These are phyloP conservation scores for Penicillium sp. DNA, from an alignment of 2,329 filamentous ascomycete genomes.

Conservation along the genomic window DNA sequence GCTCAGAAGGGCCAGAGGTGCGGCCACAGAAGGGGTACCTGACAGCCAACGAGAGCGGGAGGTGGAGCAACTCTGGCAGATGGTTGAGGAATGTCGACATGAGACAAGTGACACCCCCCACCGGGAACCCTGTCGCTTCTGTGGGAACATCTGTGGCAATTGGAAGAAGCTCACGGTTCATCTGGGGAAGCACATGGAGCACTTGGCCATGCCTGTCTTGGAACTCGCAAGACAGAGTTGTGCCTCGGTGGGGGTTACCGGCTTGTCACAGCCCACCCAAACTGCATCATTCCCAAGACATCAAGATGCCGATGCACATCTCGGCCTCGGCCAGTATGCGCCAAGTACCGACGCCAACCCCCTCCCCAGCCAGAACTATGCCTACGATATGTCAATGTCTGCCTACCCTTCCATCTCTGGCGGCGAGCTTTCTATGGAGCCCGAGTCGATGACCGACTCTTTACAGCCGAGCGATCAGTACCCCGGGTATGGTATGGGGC, in stretches of 20 bases:
- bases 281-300: slow-evolving; percentile 7
- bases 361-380: slow-evolving; percentile 6
- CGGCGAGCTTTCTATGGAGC: slow-evolving; percentile 25
- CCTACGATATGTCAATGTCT: slow-evolving; percentile 10
- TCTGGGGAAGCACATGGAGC: slow-evolving; percentile 89
- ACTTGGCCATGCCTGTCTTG: slow-evolving; percentile 76
- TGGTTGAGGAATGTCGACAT: slow-evolving; percentile 70
- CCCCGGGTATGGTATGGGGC: slow-evolving; percentile 10
- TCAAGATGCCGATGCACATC: slow-evolving; percentile 1
- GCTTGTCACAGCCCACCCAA: background rate
- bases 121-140: slow-evolving; percentile 84
- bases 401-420: slow-evolving; percentile 23
- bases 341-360: slow-evolving; percentile 7
- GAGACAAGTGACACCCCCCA: slow-evolving; percentile 59
- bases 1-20: slow-evolving; percentile 62
- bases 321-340: background rate
- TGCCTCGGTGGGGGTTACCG: slow-evolving; percentile 21
- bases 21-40: slow-evolving; percentile 22
- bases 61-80: slow-evolving; percentile 64
- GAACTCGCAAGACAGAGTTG: slow-evolving; percentile 43
- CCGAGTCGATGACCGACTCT: slow-evolving; percentile 22
- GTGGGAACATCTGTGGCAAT: slow-evolving; percentile 68
- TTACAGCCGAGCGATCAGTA: slow-evolving; percentile 17
- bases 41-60: slow-evolving; percentile 31
- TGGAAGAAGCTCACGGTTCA: slow-evolving; percentile 97